These are phyloP conservation scores for Penicillium fuscoglaucum DNA, from an alignment of 2,329 filamentous ascomycete genomes.

Conservation along the genomic window DNA sequence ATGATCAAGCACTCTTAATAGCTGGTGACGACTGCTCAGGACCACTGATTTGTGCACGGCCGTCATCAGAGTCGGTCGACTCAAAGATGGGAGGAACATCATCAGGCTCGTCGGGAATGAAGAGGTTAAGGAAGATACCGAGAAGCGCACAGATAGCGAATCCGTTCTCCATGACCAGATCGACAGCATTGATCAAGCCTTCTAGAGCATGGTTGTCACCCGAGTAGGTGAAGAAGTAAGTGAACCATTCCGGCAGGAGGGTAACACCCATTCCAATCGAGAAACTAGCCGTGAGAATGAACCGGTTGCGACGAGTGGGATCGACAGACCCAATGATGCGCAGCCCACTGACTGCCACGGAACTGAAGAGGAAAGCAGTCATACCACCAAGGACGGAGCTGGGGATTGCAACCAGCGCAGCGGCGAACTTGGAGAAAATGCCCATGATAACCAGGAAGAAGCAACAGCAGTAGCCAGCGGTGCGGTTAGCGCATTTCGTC, in stretches of 20 bases:
- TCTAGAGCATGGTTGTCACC: constrained; percentile 69
- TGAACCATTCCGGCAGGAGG: constrained; percentile 51
- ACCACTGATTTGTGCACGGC: constrained; percentile 8
- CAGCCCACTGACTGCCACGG: constrained; percentile 66
- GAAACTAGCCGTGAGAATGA: constrained; percentile 64
- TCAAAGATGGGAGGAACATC: constrained; percentile 50
- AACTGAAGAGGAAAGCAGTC: constrained; percentile 66
- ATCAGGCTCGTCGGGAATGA: constrained; percentile 73
- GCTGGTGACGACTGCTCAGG: constrained; percentile 3
- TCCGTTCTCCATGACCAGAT: constrained; percentile 67
- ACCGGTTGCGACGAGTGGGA: constrained; percentile 66
- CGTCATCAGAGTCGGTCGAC: constrained; percentile 25
- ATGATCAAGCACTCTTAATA: constrained; percentile 9
- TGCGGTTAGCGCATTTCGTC: constrained; percentile 67
- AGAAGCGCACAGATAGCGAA: constrained; percentile 68
- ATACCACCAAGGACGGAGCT: constrained; percentile 48
- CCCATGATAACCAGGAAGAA: constrained; percentile 69
- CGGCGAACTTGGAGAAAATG: constrained; percentile 69
- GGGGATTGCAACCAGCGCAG: constrained; percentile 66
- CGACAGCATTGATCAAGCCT: constrained; percentile 52
- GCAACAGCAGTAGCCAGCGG: constrained; percentile 66
- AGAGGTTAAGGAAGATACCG: constrained; percentile 70
- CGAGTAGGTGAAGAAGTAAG: constrained; percentile 48
- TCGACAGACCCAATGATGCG: constrained; percentile 63
- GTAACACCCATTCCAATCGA: constrained; percentile 59